phyloP scores from a whole-genome alignment of 1,284 basidiomycete genomes.

The Uromyces viciae-fabae region DNA sequence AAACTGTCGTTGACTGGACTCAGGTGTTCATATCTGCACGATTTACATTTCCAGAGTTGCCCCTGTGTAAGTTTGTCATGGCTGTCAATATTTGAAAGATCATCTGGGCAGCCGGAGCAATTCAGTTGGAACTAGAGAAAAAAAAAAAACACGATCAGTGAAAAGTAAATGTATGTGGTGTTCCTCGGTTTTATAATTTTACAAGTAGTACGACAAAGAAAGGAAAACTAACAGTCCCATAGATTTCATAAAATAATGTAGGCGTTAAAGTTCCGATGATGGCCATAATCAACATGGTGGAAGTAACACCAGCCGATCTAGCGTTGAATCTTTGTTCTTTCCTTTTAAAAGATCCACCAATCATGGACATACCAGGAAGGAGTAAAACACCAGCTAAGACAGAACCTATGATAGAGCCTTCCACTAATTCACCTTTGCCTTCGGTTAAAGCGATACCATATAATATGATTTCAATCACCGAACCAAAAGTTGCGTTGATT shows the following conservation, averaged over 20 bases:
- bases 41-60: slow-evolving; percentile 76
- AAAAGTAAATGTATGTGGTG: neutral
- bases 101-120: slow-evolving; percentile 78
- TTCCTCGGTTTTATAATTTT: neutral
- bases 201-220: neutral
- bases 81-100: slow-evolving; percentile 47
- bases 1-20: slow-evolving; percentile 90
- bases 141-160: neutral
- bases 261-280: slow-evolving; percentile 95
- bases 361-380: slow-evolving; percentile 97
- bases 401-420: slow-evolving; percentile 93
- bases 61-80: slow-evolving; percentile 51
- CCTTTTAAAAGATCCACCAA: slow-evolving; percentile 79
- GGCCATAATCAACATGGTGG: slow-evolving; percentile 99
- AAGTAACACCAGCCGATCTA: slow-evolving; percentile 94
- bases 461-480: slow-evolving; percentile 93
- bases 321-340: slow-evolving; percentile 99
- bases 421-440: slow-evolving; percentile 86
- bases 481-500: slow-evolving; percentile 98
- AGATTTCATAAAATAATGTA: slow-evolving; percentile 97
- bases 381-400: slow-evolving; percentile 89
- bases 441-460: slow-evolving; percentile 84
- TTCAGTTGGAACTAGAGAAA: slow-evolving; percentile 75
- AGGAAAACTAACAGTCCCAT: slow-evolving; percentile 76
- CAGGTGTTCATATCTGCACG: slow-evolving; percentile 92